Percentiles rank a stretch among this genome's conserved stretches.
Evolutionary conservation across 306 rosid species (phyloP).

Genomic region (Cucumis sativus): DNA sequence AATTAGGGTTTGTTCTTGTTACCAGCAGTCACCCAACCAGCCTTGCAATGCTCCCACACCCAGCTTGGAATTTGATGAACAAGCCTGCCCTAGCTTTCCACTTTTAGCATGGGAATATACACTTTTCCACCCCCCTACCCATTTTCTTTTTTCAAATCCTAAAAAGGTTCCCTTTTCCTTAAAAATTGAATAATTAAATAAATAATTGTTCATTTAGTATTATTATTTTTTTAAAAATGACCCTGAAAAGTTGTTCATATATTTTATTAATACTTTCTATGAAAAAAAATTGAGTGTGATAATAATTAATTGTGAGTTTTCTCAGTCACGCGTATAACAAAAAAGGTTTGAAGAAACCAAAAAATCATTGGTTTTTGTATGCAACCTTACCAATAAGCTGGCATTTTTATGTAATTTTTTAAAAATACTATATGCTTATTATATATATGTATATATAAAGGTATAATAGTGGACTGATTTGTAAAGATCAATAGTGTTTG

Average conservation of each 20-base stretch:
- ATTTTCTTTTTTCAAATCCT: background rate
- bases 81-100: constrained; percentile 12
- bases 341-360: background rate
- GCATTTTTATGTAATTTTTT: background rate
- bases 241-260: background rate
- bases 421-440: background rate
- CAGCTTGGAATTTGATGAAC: constrained; percentile 31
- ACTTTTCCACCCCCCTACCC: background rate
- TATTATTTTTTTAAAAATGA: background rate
- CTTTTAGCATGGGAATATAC: constrained; percentile 24
- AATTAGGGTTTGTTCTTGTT: constrained; percentile 12
- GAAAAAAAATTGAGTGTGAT: background rate
- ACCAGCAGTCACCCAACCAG: constrained; percentile 35
- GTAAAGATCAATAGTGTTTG: background rate
- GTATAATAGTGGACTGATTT: background rate
- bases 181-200: background rate
- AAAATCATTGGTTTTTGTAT: constrained; percentile 5
- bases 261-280: background rate
- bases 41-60: constrained; percentile 71
- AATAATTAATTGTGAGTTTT: background rate
- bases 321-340: constrained; percentile 1
- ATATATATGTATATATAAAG: background rate
- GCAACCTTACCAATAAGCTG: background rate
- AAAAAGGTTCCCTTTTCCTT: background rate
- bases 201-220: background rate